Base-by-base conservation (phyloP, 257 asterid species). In the Solanum tarijense region DNA sequence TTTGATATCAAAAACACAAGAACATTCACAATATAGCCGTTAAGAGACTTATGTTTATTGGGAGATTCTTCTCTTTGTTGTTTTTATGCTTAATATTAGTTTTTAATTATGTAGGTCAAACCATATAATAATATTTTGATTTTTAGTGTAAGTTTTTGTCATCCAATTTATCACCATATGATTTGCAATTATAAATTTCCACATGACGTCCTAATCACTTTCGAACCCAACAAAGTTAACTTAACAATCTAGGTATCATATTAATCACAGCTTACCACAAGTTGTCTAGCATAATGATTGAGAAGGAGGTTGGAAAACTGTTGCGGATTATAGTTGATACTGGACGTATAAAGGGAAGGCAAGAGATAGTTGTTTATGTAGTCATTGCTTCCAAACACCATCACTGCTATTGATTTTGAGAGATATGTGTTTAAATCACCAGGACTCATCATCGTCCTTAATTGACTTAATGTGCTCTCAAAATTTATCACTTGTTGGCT, bases 351-450 rank as follows among this genome's bases (percentile, higher is more conserved):
- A 20, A 93, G 87, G 29, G 88, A 31, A 0, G 98, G 98, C 86
- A 96, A 7, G 9, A 96, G 95, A 79, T 96, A 96, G 94, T 96
- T 96, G 93, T 94, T 96, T 91, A 96, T 93, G 95, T 96, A 96
- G 95, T 96, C 99, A 58, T 96, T 95, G 93, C 98, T 96, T 18
- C 99, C 99, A 68, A 96, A 88, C 0, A 94, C 98, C 58, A 95
- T 34, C 6, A 95, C 73, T 12, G 93, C 97, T 7, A 95, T 91
- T 62, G 99, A 87, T 87, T 60, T 90, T 0, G 98, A 88, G 0
- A 96, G 94, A 88, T 94, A 91, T 1, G 32, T 86, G 34, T n/a
- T 94, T 12, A 95, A 72, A 36, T 92, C 86, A 4, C 58, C 81
- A 0, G 86, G 84, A 55, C 89, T 23, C 93, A 95, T 94, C 97